Conservation (phyloP, 768 basidiomycete genomes). For the Mycena olivaceomarginata region DNA sequence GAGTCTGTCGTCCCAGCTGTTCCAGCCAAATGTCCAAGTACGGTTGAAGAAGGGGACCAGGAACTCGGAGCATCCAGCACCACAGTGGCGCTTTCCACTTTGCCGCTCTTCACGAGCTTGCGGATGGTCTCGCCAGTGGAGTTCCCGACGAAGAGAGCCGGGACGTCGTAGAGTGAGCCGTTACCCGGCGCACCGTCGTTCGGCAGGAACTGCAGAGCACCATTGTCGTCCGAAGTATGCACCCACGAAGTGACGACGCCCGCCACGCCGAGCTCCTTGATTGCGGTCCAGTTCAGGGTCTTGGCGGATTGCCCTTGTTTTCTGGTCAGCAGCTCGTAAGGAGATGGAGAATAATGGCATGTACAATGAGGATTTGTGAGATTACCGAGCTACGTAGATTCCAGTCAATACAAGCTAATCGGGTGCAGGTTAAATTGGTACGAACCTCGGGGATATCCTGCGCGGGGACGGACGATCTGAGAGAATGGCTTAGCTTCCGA, state of each 20-base stretch:
- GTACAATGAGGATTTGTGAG: slow-evolving; percentile 53
- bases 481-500: background rate
- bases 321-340: background rate
- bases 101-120: slow-evolving; percentile 40
- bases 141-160: slow-evolving; percentile 53
- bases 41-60: slow-evolving; percentile 45
- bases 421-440: background rate
- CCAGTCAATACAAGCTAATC: background rate
- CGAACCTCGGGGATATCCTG: slow-evolving; percentile 50
- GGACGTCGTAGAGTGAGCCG: slow-evolving; percentile 52
- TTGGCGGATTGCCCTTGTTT: slow-evolving; percentile 50
- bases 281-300: slow-evolving; percentile 48
- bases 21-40: slow-evolving; percentile 51
- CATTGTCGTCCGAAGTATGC: slow-evolving; percentile 52
- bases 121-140: slow-evolving; percentile 54
- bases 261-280: slow-evolving; percentile 47
- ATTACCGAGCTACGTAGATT: slow-evolving; percentile 48
- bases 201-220: slow-evolving; percentile 54
- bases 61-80: slow-evolving; percentile 54
- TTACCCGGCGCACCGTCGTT: slow-evolving; percentile 49
- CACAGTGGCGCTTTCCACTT: slow-evolving; percentile 51
- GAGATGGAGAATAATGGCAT: background rate
- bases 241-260: slow-evolving; percentile 54
- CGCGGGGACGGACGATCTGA: slow-evolving; percentile 49
- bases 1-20: slow-evolving; percentile 43